Evolutionary conservation across 2,329 filamentous ascomycete genomes (phyloP), one percentile per base, ranked within the genome.

Genomic region (Pseudopithomyces maydicus): DNA sequence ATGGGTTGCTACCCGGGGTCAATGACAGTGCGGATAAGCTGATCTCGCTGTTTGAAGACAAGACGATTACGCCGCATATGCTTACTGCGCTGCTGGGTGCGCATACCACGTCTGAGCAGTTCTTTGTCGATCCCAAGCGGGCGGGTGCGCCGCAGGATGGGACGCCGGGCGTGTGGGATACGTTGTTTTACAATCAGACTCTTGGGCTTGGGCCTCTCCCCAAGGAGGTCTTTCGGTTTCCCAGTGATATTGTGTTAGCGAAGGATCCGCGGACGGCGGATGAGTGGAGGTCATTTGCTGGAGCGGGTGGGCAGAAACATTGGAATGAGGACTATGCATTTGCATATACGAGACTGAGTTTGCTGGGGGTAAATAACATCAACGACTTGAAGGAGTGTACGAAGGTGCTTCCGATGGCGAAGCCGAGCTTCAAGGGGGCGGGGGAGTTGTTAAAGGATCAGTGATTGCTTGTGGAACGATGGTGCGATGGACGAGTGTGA

Each of bases 281-380:
- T 14, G 73, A 75, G 58, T 75, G 73, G 64, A 26, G 20, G 6
- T 29, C 36, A 11, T 69, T 68, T 39, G 42, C 51, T 0, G 57
- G 56, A 6, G 19, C 20, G 1, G 51, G 54, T 14, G 65, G 57
- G 10, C 67, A 71, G 54, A 42, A 22, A 10, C 57, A 63, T 20
- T 71, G 68, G 67, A 68, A 69, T 29, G 52, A 81, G 42, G 47
- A 56, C 17, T 85, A 81, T 50, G 76, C 81, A 2, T 71, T 74
- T 10, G 80, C 79, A 15, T 85, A 84, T 61, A 74, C 83, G 52
- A 78, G 82, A 17, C 73, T 85, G 42, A 80, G 77, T 42, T 68
- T 85, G 6, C 74, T 85, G 19, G 83, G 83, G 1, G 82, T 85
- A 12, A 77, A 81, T 58, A 83, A 83, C 62, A 80, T 85, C 65